Evolutionary conservation across 208 protist species (phyloP), one percentile per base, ranked within the genome.

Genomic region (Crithidia brevicula): DNA sequence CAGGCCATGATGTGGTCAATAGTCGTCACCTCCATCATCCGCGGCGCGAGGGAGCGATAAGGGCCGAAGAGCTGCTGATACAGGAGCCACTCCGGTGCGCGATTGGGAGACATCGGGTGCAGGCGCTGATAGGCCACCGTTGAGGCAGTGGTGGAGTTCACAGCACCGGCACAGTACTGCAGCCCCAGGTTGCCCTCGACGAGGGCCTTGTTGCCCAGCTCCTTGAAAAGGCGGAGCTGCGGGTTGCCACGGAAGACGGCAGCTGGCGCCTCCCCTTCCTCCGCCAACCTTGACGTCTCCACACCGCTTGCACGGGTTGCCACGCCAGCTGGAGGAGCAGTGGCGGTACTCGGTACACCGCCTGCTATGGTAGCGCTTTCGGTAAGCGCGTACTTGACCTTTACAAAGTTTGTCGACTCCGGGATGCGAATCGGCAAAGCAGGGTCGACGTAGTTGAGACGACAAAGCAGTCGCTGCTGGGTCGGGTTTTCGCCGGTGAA

Each of bases 1-100:
- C 79, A 80, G 4, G 91, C 66, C 46, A 97, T 68, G 64, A 97
- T 86, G 59, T 93, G 86, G 67, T 94, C 89, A 53, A 97, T 90
- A 40, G 78, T 88, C 27, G 86, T 78, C 18, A 90, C 74, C 64
- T 95, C 89, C 36, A 97, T 83, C 71, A 95, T 84, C 11, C 92
- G 84, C 10, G 92, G 92, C 4, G 84, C 82, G 20, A 95, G 71
- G 23, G 85, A 81, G 43, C 89, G 81, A 65, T 92, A 95, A 51
- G 81, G 72, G 33, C 88, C 82, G 62, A 94, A 97, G 34, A 94
- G 57, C 20, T 66, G 72, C 59, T 91, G 75, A 74, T 95, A 97
- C 16, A 95, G 50, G 30, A 82, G 59, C 92, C 92, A 97, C 77
- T 97, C 85, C 4, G 92, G 88, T 9, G 74, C 85, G 15, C 91